Conservation (phyloP, 2,329 filamentous ascomycete species). For the Claviceps fusiformis region DNA sequence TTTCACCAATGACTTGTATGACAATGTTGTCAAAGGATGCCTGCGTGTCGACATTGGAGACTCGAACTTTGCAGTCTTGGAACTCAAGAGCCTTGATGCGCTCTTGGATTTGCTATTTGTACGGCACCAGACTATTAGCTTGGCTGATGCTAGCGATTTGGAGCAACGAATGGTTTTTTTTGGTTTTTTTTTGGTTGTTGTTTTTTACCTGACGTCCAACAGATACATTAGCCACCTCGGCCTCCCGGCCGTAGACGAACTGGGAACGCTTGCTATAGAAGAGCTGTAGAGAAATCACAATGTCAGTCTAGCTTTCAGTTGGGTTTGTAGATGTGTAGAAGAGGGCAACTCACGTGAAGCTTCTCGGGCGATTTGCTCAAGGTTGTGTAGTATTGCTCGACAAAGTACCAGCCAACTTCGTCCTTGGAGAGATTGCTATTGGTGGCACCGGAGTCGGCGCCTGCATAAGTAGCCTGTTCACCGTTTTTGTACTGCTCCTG, state of each 20-base stretch:
- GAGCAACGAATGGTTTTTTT: neutral
- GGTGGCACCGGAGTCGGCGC: conserved; percentile 19
- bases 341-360: conserved; percentile 52
- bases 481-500: conserved; percentile 28
- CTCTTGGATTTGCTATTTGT: conserved; percentile 71
- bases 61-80: conserved; percentile 95
- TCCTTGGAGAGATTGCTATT: conserved; percentile 57
- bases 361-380: conserved; percentile 89
- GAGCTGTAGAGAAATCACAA: conserved; percentile 33
- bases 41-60: conserved; percentile 95
- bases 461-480: conserved; percentile 25
- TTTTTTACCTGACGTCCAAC: conserved; percentile 64
- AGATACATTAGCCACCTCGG: conserved; percentile 73
- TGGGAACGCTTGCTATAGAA: conserved; percentile 97
- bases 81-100: conserved; percentile 88
- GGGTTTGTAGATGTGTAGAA: neutral
- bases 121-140: conserved; percentile 6
- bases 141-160: neutral
- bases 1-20: conserved; percentile 95
- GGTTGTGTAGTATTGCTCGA: conserved; percentile 98
- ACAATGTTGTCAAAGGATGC: conserved; percentile 86
- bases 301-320: neutral
- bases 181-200: conserved; percentile 1
- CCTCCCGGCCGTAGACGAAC: conserved; percentile 84
- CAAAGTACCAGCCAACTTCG: conserved; percentile 98